Evolutionary conservation across 768 basidiomycete species (phyloP).

Genomic region (Auricularia heimuer): DNA sequence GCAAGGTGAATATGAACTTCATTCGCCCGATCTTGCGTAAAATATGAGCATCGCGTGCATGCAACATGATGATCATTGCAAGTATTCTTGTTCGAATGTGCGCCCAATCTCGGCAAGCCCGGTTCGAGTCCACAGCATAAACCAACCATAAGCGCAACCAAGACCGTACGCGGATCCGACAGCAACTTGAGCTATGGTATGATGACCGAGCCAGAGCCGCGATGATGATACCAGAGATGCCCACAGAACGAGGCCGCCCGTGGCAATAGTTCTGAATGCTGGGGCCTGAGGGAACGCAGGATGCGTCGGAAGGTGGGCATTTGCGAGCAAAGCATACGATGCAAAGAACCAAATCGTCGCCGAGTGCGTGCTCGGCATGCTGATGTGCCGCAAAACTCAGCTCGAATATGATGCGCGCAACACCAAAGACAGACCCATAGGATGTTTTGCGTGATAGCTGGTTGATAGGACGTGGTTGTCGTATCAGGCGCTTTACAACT

Average conservation of each 20-base stretch:
- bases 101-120: background rate
- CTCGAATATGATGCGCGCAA: background rate
- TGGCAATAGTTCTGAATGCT: slow-evolving; percentile 32
- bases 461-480: slow-evolving; percentile 50
- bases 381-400: slow-evolving; percentile 17
- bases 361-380: slow-evolving; percentile 82
- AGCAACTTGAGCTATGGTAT: slow-evolving; percentile 59
- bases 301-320: slow-evolving; percentile 49
- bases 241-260: slow-evolving; percentile 44
- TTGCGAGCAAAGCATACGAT: slow-evolving; percentile 49
- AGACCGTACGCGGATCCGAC: slow-evolving; percentile 51
- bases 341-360: slow-evolving; percentile 58
- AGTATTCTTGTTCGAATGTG: background rate
- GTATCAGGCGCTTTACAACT: slow-evolving; percentile 43
- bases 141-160: slow-evolving; percentile 45
- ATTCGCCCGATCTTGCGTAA: too few species aligned
- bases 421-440: slow-evolving; percentile 48
- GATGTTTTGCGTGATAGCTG: slow-evolving; percentile 35
- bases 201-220: slow-evolving; percentile 67
- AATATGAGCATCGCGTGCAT: too few species aligned
- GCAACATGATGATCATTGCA: background rate
- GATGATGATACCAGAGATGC: slow-evolving; percentile 48
- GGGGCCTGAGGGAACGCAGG: slow-evolving; percentile 34
- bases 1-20: too few species aligned
- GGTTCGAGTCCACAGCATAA: slow-evolving; percentile 39